Conservation (phyloP, 1,139 yeast genomes). For the Insectozyma bohioensis region DNA sequence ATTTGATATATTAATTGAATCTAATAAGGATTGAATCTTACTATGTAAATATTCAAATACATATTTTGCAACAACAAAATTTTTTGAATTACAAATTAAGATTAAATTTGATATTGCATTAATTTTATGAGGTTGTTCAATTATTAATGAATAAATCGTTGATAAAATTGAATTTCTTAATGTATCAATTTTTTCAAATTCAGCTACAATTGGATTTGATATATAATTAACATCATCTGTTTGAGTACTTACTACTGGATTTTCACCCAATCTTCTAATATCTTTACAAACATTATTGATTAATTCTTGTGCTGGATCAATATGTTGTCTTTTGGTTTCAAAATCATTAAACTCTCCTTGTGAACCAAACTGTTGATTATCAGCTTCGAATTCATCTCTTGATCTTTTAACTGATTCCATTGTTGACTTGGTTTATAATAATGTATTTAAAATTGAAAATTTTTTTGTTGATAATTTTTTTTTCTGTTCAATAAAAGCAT, state of each 20-base stretch:
- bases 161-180: conserved; percentile 59
- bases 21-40: conserved; percentile 56
- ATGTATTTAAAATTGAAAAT: no score
- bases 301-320: conserved; percentile 44
- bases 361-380: conserved; percentile 8
- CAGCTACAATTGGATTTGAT: conserved; percentile 65
- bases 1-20: conserved; percentile 17
- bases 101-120: conserved; percentile 70
- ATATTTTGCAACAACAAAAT: conserved; percentile 66
- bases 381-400: conserved; percentile 39
- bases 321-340: conserved; percentile 36
- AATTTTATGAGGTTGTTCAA: conserved; percentile 91
- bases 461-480: conserved; percentile 2
- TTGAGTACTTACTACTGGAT: conserved; percentile 49
- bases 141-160: conserved; percentile 66
- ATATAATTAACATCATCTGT: conserved; percentile 67
- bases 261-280: conserved; percentile 66
- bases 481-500: no score
- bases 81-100: conserved; percentile 64
- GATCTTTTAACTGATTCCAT: conserved; percentile 28
- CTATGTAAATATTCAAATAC: conserved; percentile 70
- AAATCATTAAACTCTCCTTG: conserved; percentile 6
- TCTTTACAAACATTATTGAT: conserved; percentile 50
- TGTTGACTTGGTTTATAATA: no score
- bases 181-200: conserved; percentile 64